phyloP scores from a whole-genome alignment of 2,329 filamentous ascomycete species.

The Penicillium sp. region DNA sequence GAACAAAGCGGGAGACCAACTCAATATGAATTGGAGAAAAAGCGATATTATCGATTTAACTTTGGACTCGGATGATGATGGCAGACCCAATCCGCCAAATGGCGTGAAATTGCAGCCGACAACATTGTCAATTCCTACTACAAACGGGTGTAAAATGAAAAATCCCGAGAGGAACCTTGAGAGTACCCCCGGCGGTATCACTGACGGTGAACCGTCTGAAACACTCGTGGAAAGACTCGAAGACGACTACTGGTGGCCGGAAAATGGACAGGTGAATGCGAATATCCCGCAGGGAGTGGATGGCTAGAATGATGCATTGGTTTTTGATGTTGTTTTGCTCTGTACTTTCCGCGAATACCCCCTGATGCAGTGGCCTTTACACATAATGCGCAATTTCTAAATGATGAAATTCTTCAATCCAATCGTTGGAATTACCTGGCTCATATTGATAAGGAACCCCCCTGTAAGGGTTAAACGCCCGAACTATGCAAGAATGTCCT shows the following conservation, averaged over 20 bases:
- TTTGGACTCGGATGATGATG: conserved; percentile 1
- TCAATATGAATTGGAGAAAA: background rate
- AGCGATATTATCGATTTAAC: conserved; percentile 8
- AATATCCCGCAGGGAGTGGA: conserved; percentile 24
- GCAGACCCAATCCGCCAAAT: background rate
- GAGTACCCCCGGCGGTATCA: background rate
- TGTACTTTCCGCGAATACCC: background rate
- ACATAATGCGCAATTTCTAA: background rate
- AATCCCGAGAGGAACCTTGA: background rate
- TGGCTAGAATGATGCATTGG: background rate
- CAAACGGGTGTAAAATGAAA: background rate
- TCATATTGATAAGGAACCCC: background rate
- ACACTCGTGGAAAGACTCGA: conserved; percentile 25
- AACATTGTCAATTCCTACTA: background rate
- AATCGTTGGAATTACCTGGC: background rate
- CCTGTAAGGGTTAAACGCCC: conserved; percentile 25
- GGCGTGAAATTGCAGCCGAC: background rate
- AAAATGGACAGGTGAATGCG: conserved; percentile 35
- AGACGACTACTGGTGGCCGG: conserved; percentile 47
- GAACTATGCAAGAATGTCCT: conserved; percentile 29
- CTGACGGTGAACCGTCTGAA: background rate
- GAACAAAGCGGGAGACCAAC: background rate
- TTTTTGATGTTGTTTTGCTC: background rate
- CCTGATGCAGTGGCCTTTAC: background rate
- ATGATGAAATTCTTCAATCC: background rate